Percentiles rank a stretch among this genome's conserved stretches.
Conservation (phyloP, 1,284 basidiomycete genomes). For the Ganoderma leucocontextum region DNA sequence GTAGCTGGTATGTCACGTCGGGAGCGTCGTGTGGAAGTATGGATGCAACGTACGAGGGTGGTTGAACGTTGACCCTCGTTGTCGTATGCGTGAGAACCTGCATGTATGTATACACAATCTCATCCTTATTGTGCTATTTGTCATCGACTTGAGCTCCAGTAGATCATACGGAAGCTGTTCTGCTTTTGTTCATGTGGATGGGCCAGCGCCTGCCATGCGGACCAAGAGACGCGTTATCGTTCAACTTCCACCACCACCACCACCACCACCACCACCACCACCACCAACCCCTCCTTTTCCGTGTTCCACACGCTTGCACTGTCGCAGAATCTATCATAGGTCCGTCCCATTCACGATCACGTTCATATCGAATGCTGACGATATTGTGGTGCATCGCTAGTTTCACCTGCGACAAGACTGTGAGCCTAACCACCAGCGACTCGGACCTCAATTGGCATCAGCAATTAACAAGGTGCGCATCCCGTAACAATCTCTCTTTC, state of each 20-base stretch:
- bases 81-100: not conserved
- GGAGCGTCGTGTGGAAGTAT: not conserved
- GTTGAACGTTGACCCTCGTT: not conserved
- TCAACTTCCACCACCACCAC: not conserved
- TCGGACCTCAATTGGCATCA: not conserved
- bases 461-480: not conserved
- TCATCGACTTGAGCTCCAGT: not conserved
- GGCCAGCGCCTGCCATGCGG: not conserved
- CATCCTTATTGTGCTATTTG: not conserved
- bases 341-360: not conserved
- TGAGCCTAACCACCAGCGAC: not conserved
- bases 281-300: not conserved
- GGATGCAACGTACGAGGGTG: not conserved
- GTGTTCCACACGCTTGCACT: not conserved
- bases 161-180: not conserved
- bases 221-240: not conserved
- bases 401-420: not conserved
- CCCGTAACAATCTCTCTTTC: not conserved
- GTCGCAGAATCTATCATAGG: not conserved
- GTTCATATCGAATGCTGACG: not conserved
- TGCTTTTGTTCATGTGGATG: not conserved
- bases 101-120: too few relatives aligned
- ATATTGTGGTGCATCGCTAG: not conserved
- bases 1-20: not conserved
- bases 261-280: not conserved